phyloP scores from a whole-genome alignment of 164 flowering plant genomes.

The Kalanchoe fedtschenkoi region DNA sequence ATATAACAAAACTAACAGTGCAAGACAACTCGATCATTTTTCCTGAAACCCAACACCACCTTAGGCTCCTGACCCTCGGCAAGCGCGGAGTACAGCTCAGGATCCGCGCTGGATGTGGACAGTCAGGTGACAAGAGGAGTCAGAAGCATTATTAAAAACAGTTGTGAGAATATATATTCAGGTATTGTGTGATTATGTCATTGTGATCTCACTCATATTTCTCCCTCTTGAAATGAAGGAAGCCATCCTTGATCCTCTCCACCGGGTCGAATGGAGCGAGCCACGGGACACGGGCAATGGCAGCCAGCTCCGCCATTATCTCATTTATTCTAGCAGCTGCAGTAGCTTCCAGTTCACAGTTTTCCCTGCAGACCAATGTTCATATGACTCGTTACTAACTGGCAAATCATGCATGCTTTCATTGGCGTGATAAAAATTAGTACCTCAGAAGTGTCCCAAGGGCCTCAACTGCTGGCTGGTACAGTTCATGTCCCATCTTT shows the following conservation, averaged over 20 bases:
- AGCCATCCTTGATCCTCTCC: conserved; percentile 39
- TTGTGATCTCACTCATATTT: conserved; percentile 39
- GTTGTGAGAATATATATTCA: background rate
- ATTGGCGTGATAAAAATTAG: background rate
- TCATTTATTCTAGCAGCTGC: conserved; percentile 50
- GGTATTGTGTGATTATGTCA: too few species aligned
- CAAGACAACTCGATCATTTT: background rate
- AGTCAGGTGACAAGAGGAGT: background rate
- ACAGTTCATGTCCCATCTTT: conserved; percentile 30
- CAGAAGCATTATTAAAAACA: background rate
- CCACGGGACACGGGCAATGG: conserved; percentile 4
- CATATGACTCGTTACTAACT: background rate
- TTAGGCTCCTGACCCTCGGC: conserved; percentile 61
- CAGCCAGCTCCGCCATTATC: conserved; percentile 42
- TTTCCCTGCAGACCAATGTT: conserved; percentile 25
- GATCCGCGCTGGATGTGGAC: conserved; percentile 35
- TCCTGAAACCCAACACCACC: conserved; percentile 16
- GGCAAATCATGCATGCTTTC: background rate
- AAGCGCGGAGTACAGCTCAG: conserved; percentile 33
- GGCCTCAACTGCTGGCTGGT: conserved; percentile 57
- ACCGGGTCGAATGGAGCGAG: conserved; percentile 23
- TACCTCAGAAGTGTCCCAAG: conserved; percentile 59
- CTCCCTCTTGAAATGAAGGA: conserved; percentile 40
- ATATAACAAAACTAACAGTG: background rate
- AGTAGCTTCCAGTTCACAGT: conserved; percentile 23